phyloP scores from a whole-genome alignment of 164 flowering plant genomes.

The Chimonanthus praecox region DNA sequence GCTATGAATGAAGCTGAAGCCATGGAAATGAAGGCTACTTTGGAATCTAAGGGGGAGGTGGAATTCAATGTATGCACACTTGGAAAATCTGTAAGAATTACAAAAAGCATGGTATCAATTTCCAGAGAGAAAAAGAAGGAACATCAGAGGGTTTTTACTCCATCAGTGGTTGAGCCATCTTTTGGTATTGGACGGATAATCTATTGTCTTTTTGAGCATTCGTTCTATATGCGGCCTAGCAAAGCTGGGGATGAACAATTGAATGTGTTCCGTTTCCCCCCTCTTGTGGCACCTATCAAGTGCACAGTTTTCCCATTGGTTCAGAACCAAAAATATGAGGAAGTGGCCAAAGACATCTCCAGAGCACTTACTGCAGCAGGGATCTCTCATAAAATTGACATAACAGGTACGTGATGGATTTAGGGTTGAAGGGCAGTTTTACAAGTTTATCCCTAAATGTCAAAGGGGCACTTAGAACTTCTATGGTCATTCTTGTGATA shows the following conservation, averaged over 20 bases:
- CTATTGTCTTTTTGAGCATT: constrained; percentile 89
- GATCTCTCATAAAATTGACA: constrained; percentile 80
- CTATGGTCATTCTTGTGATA: too few relatives aligned
- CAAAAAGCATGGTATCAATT: constrained; percentile 54
- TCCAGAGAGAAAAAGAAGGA: constrained; percentile 62
- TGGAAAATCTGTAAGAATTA: constrained; percentile 45
- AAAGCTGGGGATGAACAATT: constrained; percentile 83
- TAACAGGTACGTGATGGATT: constrained; percentile 50
- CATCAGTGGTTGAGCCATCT: constrained; percentile 95
- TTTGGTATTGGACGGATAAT: constrained; percentile 98
- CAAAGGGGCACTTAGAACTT: too few relatives aligned
- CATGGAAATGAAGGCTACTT: constrained; percentile 57
- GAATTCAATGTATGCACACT: constrained; percentile 63
- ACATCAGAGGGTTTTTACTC: constrained; percentile 82
- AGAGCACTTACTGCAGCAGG: constrained; percentile 62
- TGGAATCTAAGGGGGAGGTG: constrained; percentile 56
- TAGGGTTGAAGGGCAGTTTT: too few relatives aligned
- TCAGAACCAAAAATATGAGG: constrained; percentile 70
- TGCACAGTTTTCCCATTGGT: constrained; percentile 94
- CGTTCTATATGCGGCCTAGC: constrained; percentile 78
- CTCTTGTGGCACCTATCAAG: constrained; percentile 77
- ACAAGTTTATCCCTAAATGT: too few relatives aligned
- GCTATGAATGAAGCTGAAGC: constrained; percentile 68
- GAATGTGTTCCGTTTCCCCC: constrained; percentile 60
- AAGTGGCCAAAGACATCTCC: constrained; percentile 63